Conservation (phyloP, 345 rosid species). For the Litchi chinensis region DNA sequence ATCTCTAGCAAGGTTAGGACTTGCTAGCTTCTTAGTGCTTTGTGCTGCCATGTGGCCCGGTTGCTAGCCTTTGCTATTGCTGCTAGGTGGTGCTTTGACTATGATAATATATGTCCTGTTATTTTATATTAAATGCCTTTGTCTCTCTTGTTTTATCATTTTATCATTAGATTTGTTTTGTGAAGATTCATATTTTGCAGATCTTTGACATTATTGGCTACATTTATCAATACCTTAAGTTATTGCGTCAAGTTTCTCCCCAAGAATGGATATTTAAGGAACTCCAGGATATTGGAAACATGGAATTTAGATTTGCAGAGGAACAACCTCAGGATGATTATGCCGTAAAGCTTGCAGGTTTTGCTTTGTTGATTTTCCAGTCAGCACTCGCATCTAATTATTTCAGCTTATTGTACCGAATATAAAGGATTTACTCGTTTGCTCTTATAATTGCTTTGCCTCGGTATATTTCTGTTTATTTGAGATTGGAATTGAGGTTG, state of each 20-base stretch:
- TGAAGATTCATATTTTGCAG: constrained; percentile 39
- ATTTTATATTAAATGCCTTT: not conserved
- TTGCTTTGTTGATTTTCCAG: constrained; percentile 22
- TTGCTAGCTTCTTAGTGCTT: not conserved
- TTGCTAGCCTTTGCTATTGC: constrained; percentile 2
- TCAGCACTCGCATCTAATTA: constrained; percentile 8
- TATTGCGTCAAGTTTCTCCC: constrained; percentile 69
- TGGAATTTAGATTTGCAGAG: constrained; percentile 94
- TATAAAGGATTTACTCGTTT: constrained; percentile 4
- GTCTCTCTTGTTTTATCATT: not conserved
- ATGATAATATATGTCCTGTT: not conserved
- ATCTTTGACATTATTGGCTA: constrained; percentile 77
- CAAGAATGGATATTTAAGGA: constrained; percentile 99
- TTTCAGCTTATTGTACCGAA: not conserved
- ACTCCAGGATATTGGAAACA: constrained; percentile 89
- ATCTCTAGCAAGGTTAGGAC: not conserved
- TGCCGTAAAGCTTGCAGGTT: constrained; percentile 97
- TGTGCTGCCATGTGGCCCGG: not conserved
- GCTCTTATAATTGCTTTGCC: not conserved
- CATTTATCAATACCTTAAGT: constrained; percentile 85
- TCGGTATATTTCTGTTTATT: not conserved
- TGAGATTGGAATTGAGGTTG: not conserved
- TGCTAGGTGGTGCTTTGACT: constrained; percentile 1
- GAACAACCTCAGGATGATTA: constrained; percentile 96
- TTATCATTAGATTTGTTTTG: constrained; percentile 15